Evolutionary conservation across 1,139 yeast genomes (phyloP).

Genomic region (Suhomyces bolitotheri): DNA sequence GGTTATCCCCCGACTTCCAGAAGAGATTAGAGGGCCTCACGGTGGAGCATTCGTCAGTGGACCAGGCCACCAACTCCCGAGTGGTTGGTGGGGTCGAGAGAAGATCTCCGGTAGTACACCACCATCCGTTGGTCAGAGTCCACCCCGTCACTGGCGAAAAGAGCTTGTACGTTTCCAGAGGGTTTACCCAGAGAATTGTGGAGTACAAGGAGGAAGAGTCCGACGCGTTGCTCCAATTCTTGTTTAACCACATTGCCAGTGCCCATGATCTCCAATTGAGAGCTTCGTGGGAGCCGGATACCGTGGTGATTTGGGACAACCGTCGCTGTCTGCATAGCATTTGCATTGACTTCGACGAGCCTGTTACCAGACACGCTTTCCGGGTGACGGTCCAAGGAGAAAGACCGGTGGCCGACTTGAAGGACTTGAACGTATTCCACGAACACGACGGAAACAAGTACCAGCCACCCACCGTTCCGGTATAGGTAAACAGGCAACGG

Average conservation of each 20-base stretch:
- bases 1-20: conserved; percentile 28
- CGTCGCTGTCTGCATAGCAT: conserved; percentile 44
- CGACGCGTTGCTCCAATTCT: conserved; percentile 48
- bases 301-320: conserved; percentile 56
- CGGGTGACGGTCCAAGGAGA: conserved; percentile 48
- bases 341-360: conserved; percentile 43
- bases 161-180: conserved; percentile 51
- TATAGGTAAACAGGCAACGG: not conserved
- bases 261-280: conserved; percentile 56
- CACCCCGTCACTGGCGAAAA: conserved; percentile 61
- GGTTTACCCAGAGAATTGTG: conserved; percentile 53
- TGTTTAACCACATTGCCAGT: conserved; percentile 46
- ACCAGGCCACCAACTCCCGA: conserved; percentile 29
- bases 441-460: conserved; percentile 26
- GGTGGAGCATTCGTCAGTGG: conserved; percentile 26
- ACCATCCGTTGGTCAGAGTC: conserved; percentile 57
- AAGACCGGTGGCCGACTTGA: conserved; percentile 30
- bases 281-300: conserved; percentile 56
- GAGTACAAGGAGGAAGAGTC: conserved; percentile 60
- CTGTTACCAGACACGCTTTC: conserved; percentile 44
- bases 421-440: conserved; percentile 27
- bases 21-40: conserved; percentile 27
- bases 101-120: conserved; percentile 41
- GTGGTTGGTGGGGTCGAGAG: conserved; percentile 42
- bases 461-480: not conserved